phyloP scores from a whole-genome alignment of 2,329 filamentous ascomycete genomes.

The Penicillium sp. region DNA sequence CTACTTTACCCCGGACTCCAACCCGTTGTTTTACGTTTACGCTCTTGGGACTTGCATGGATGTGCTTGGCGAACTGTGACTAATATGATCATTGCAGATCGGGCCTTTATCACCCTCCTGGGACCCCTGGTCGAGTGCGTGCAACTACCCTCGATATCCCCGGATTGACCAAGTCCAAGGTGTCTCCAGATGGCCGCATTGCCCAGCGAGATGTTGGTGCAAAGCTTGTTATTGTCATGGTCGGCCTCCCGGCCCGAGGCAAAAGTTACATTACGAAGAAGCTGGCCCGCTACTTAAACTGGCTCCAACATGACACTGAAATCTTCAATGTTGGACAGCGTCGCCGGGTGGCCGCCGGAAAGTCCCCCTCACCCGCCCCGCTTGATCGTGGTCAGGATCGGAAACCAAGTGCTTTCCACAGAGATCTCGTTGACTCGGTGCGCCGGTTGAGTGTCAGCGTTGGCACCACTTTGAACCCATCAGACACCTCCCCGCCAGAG shows the following conservation, averaged over 20 bases:
- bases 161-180: slow-evolving; percentile 89
- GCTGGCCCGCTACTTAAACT: slow-evolving; percentile 88
- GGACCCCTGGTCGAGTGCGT: slow-evolving; percentile 76
- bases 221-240: slow-evolving; percentile 98
- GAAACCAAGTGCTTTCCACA: slow-evolving; percentile 36
- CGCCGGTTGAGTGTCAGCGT: slow-evolving; percentile 44
- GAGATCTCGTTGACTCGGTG: slow-evolving; percentile 44
- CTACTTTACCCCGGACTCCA: slow-evolving; percentile 2
- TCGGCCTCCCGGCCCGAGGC: slow-evolving; percentile 87
- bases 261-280: slow-evolving; percentile 99
- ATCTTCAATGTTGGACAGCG: slow-evolving; percentile 98
- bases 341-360: slow-evolving; percentile 70
- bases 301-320: slow-evolving; percentile 91
- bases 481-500: slow-evolving; percentile 25
- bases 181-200: slow-evolving; percentile 93
- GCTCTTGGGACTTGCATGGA: background rate
- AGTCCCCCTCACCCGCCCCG: slow-evolving; percentile 35
- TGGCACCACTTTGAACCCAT: slow-evolving; percentile 24
- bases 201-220: slow-evolving; percentile 90
- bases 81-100: slow-evolving; percentile 18
- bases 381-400: slow-evolving; percentile 7
- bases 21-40: background rate
- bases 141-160: slow-evolving; percentile 96
- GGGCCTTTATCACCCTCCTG: slow-evolving; percentile 21
- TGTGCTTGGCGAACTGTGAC: background rate